A percentile compares a stretch with the other conserved stretches of the same genome.
phyloP scores from a whole-genome alignment of 495 filamentous ascomycete species.

The Schizothecium vesticola region DNA sequence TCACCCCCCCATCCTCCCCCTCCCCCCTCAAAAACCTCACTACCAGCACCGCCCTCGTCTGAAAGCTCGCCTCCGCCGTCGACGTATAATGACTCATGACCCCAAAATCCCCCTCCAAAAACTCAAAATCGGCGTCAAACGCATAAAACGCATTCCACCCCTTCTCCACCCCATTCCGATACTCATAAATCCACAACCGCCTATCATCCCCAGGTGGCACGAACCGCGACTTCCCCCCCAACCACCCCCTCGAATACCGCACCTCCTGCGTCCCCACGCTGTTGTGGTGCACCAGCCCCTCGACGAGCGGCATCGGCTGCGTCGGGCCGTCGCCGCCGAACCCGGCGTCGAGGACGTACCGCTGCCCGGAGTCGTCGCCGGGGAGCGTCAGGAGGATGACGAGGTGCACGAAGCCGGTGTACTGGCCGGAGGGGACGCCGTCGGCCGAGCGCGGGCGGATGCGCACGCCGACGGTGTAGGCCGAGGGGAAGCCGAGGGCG shows the following conservation, averaged over 20 bases:
- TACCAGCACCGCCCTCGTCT: constrained; percentile 46
- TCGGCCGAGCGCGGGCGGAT: constrained; percentile 23
- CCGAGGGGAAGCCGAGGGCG: constrained; percentile 49
- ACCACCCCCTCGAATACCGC: constrained; percentile 42
- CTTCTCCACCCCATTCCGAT: constrained; percentile 38
- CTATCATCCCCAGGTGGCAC: constrained; percentile 29
- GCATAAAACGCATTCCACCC: constrained; percentile 55
- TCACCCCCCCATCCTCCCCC: constrained; percentile 23
- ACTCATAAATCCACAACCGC: constrained; percentile 60
- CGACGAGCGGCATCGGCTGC: constrained; percentile 47
- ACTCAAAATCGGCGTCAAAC: constrained; percentile 55
- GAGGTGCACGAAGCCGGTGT: constrained; percentile 52
- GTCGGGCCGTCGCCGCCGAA: constrained; percentile 60
- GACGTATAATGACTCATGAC: constrained; percentile 53
- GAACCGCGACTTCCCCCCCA: constrained; percentile 37
- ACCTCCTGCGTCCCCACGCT: constrained; percentile 46
- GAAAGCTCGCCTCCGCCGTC: constrained; percentile 40
- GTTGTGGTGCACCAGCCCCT: constrained; percentile 34
- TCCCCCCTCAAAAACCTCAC: constrained; percentile 51
- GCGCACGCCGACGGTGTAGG: constrained; percentile 41
- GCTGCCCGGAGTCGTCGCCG: constrained; percentile 19
- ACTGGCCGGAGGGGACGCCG: constrained; percentile 33
- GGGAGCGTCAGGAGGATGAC: constrained; percentile 50
- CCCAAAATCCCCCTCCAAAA: constrained; percentile 55
- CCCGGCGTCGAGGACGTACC: constrained; percentile 56